Conservation (phyloP, 2,329 filamentous ascomycete genomes). For the Chaetomium sp. region DNA sequence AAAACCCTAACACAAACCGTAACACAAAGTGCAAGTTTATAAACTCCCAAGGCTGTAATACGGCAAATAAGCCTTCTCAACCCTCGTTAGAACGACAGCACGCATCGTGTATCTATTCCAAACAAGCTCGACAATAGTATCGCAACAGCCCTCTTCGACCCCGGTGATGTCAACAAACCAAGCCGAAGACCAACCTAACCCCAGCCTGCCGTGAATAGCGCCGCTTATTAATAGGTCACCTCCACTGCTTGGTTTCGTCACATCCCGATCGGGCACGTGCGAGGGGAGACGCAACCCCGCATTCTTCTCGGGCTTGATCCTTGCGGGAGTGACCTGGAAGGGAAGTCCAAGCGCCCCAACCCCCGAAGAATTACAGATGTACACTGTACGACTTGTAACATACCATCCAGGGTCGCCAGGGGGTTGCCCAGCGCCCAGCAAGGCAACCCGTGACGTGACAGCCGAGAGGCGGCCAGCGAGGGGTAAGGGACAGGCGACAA, state of each 20-base stretch:
- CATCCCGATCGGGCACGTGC: slow-evolving; percentile 12
- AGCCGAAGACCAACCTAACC: no score
- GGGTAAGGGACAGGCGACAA: not conserved
- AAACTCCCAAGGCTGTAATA: no score
- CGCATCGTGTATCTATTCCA: no score
- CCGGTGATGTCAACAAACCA: not conserved
- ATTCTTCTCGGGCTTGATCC: not conserved
- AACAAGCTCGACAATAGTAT: no score
- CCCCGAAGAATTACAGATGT: not conserved
- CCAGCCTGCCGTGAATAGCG: not conserved
- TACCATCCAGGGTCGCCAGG: not conserved
- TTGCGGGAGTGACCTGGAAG: not conserved
- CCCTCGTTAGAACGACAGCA: no score
- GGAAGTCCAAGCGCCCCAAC: not conserved
- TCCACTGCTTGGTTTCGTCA: not conserved
- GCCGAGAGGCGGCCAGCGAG: not conserved
- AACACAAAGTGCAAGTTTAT: no score
- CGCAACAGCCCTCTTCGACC: no score
- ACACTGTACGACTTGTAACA: no score
- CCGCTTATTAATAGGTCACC: slow-evolving; percentile 1
- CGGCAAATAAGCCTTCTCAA: no score
- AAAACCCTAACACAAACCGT: no score
- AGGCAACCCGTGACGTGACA: not conserved
- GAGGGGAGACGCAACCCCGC: slow-evolving; percentile 2
- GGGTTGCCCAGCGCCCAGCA: not conserved